Percentiles rank a stretch among this genome's conserved stretches.
phyloP scores from a whole-genome alignment of 2,329 filamentous ascomycete genomes.

The Pseudocercospora pini-densiflorae region DNA sequence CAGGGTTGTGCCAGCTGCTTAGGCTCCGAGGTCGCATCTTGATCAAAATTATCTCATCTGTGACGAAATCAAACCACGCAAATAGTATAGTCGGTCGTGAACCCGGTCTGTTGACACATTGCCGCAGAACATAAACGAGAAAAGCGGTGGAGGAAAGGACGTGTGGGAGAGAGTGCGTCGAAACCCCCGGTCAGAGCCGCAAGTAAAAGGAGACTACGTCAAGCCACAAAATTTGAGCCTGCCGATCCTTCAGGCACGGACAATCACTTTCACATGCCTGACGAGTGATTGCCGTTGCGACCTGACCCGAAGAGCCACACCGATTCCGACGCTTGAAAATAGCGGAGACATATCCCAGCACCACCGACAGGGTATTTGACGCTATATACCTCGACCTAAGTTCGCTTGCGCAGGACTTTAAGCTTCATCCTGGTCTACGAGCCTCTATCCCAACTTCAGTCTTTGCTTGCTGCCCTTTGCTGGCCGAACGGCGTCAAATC shows the following conservation, averaged over 20 bases:
- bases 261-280: neutral
- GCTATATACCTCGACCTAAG: neutral
- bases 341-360: neutral
- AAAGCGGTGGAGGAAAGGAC: neutral
- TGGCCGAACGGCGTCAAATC: constrained; percentile 36
- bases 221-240: constrained; percentile 1
- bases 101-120: neutral
- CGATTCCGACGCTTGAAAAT: neutral
- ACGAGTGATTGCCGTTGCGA: neutral
- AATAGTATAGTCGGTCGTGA: neutral
- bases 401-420: neutral
- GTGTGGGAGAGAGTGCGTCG: neutral
- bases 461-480: neutral
- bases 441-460: constrained; percentile 8
- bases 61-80: neutral
- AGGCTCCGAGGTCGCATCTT: neutral
- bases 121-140: neutral
- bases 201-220: neutral
- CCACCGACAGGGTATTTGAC: neutral
- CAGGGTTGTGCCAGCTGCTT: neutral
- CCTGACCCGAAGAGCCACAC: neutral
- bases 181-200: neutral
- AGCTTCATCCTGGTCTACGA: neutral
- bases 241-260: constrained; percentile 2
- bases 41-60: constrained; percentile 2